Conservation (phyloP, 2,329 filamentous ascomycete genomes). For the Venturia asperata region DNA sequence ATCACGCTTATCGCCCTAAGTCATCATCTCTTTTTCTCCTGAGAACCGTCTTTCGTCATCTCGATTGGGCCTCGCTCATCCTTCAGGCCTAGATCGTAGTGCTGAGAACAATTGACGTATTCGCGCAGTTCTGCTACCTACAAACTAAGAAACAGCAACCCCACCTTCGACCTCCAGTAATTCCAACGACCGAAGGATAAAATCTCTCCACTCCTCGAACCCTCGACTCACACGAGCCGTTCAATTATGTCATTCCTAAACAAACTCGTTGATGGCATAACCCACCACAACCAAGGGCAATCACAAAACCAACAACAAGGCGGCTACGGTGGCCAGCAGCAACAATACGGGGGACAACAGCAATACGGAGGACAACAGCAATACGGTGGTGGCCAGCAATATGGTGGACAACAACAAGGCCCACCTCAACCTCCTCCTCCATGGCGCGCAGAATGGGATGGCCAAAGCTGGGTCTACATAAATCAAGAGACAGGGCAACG, state of each 20-base stretch:
- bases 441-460: conserved; percentile 42
- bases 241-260: conserved; percentile 8
- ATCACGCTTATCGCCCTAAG: background rate
- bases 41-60: background rate
- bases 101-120: background rate
- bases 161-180: background rate
- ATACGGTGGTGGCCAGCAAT: background rate
- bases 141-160: background rate
- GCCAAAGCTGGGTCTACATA: conserved; percentile 39
- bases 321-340: conserved; percentile 24
- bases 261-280: conserved; percentile 6
- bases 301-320: background rate
- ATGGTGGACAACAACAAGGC: conserved; percentile 7
- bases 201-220: background rate
- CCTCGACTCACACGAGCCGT: background rate
- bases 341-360: conserved; percentile 22
- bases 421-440: conserved; percentile 35
- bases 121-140: background rate
- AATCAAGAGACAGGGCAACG: conserved; percentile 42
- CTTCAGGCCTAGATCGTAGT: background rate
- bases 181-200: background rate
- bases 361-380: background rate
- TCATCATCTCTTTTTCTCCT: background rate
- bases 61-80: background rate
- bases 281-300: conserved; percentile 12